Conservation (phyloP, 495 filamentous ascomycete genomes). For the Parmelia sp. region DNA sequence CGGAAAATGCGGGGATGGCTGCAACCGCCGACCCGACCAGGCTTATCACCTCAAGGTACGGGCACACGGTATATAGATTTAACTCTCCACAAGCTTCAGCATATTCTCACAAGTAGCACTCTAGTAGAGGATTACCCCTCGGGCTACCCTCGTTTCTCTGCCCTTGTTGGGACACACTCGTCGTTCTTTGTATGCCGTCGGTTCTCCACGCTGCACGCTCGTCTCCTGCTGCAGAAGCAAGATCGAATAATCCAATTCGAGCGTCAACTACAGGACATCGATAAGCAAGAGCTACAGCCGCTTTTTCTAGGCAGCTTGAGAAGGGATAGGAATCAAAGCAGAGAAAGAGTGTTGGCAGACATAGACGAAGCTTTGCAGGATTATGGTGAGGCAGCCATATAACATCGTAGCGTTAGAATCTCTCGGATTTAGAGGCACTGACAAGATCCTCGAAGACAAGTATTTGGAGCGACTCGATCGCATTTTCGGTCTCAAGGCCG, state of each 20-base stretch:
- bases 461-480: slow-evolving; percentile 22
- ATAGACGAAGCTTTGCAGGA: slow-evolving; percentile 24
- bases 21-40: background rate
- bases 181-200: slow-evolving; percentile 29
- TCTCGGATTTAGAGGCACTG: background rate
- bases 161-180: slow-evolving; percentile 28
- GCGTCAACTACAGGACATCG: slow-evolving; percentile 30
- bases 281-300: slow-evolving; percentile 26
- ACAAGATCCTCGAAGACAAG: slow-evolving; percentile 21
- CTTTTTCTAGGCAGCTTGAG: slow-evolving; percentile 32
- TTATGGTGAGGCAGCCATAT: slow-evolving; percentile 29
- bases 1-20: background rate
- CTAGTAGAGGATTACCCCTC: slow-evolving; percentile 32
- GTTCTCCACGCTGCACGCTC: slow-evolving; percentile 29
- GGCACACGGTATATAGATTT: background rate
- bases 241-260: slow-evolving; percentile 32
- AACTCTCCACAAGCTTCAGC: background rate
- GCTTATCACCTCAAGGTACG: slow-evolving; percentile 6
- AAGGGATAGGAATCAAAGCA: slow-evolving; percentile 27
- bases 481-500: slow-evolving; percentile 18
- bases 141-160: slow-evolving; percentile 34
- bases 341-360: slow-evolving; percentile 23
- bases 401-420: background rate
- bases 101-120: background rate
- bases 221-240: slow-evolving; percentile 29